Evolutionary conservation across 1,284 basidiomycete species (phyloP).

Genomic region (Ganoderma resinaceum): DNA sequence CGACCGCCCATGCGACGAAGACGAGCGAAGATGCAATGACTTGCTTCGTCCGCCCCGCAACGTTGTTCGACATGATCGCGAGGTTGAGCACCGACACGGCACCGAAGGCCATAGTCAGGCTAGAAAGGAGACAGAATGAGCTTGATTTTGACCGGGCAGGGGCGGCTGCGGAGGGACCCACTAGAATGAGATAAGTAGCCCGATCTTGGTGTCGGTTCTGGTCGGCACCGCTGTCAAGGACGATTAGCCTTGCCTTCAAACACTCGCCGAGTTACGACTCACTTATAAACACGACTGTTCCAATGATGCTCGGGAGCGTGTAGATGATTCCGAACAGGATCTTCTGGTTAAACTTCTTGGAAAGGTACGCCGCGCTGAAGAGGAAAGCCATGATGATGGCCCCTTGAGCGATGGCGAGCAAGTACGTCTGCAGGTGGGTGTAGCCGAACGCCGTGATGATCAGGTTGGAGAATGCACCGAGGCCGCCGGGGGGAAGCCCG

Average conservation of each 20-base stretch:
- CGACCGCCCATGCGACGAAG: slow-evolving; percentile 57
- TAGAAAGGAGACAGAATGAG: slow-evolving; percentile 19
- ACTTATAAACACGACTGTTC: slow-evolving; percentile 57
- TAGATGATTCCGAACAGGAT: slow-evolving; percentile 52
- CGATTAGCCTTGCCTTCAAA: slow-evolving; percentile 3
- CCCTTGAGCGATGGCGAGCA: slow-evolving; percentile 60
- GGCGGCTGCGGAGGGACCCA: slow-evolving; percentile 30
- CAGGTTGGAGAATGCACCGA: slow-evolving; percentile 60
- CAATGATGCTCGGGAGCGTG: slow-evolving; percentile 56
- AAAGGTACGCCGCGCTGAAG: slow-evolving; percentile 53
- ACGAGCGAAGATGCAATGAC: slow-evolving; percentile 52
- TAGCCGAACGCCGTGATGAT: slow-evolving; percentile 59
- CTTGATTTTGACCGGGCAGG: too few species aligned
- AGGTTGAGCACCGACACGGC: slow-evolving; percentile 44
- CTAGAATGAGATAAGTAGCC: slow-evolving; percentile 58
- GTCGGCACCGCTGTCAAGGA: slow-evolving; percentile 46
- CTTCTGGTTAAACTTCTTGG: slow-evolving; percentile 52
- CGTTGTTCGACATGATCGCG: slow-evolving; percentile 54
- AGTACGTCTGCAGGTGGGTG: slow-evolving; percentile 55
- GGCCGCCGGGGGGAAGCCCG: slow-evolving; percentile 58
- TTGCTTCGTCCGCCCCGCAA: slow-evolving; percentile 56
- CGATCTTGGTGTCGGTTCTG: slow-evolving; percentile 50
- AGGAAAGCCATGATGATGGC: slow-evolving; percentile 56
- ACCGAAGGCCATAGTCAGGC: slow-evolving; percentile 50
- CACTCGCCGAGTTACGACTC: slow-evolving; percentile 12